Percentiles rank a stretch among this genome's conserved stretches.
Evolutionary conservation across 139 green algal genomes (phyloP).

Genomic region (Nannochloris sp.): DNA sequence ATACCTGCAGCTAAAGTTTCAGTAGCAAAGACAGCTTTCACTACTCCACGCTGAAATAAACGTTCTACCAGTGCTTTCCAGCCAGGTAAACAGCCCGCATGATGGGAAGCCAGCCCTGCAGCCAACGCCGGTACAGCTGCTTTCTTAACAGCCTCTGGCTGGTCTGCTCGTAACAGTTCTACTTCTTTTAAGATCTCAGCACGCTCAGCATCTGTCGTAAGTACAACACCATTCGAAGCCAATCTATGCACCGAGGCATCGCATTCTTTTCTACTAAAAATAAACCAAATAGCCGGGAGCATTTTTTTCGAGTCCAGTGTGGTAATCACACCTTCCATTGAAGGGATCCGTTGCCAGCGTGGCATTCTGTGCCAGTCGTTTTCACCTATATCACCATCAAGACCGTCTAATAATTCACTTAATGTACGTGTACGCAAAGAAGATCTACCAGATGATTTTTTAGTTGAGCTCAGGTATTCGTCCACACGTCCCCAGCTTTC

Average conservation of each 20-base stretch:
- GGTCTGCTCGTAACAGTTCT: constrained; percentile 36
- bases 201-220: constrained; percentile 44
- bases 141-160: constrained; percentile 70
- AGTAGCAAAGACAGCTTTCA: constrained; percentile 91
- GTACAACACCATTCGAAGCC: constrained; percentile 11
- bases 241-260: constrained; percentile 37
- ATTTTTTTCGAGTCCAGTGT: constrained; percentile 43
- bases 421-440: too few relatives aligned
- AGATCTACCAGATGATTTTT: too few relatives aligned
- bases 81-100: constrained; percentile 84
- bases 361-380: constrained; percentile 18
- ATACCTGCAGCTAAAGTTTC: constrained; percentile 95
- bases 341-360: constrained; percentile 18
- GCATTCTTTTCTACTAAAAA: constrained; percentile 74
- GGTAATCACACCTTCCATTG: constrained; percentile 21
- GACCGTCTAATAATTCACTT: too few relatives aligned
- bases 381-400: not conserved
- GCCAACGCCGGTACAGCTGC: constrained; percentile 55
- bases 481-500: constrained; percentile 23
- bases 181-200: constrained; percentile 47
- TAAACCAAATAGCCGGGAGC: constrained; percentile 91
- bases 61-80: constrained; percentile 90
- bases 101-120: constrained; percentile 73
- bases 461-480: too few relatives aligned
- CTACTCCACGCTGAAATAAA: constrained; percentile 73